Evolutionary conservation across 345 rosid species (phyloP), one percentile per base, ranked within the genome.

Genomic region (Linum trigynum): DNA sequence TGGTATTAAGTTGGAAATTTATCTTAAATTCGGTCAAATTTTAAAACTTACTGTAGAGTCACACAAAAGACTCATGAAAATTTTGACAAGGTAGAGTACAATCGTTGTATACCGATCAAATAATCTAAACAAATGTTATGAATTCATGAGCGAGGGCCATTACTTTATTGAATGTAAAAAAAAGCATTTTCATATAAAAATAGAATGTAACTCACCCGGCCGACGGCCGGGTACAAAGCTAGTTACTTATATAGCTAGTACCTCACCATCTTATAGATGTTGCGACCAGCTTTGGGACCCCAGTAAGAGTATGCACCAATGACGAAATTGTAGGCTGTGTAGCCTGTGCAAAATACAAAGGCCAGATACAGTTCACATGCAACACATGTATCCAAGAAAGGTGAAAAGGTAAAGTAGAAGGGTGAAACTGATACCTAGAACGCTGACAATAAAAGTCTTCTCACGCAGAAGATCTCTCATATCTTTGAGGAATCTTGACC

Each of bases 251-350:
- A 5, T 48, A 63, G 55, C 51, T 14, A 55, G 58, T 69, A 51
- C 14, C 62, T 67, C 83, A 90, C 97, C 97, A 90, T 88, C 51
- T 92, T 81, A 77, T 88, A 92, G 48, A 92, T 90, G 70, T 76
- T 82, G 43, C 86, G 69, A 61, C 96, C 98, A 73, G 97, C 98
- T 78, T 92, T 92, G 53, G 98, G 98, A 3, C 97, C 96, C 97
- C 97, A 92, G 67, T 90, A 92, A 8, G 97, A 90, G 78, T 92
- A 92, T 61, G 98, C 98, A 38, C 98, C 97, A 51, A 92, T 60
- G 67, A 92, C 98, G 55, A 90, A 92, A 77, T 76, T 92, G 88
- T 92, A 92, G n/a, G 83, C 83, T 60, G 86, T 71, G 73, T 86
- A 81, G 55, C 98, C 98, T 92, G 32, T 23, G 82, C 64, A 71